These are phyloP conservation scores for Alnus glutinosa DNA, from an alignment of 306 rosid genomes.

Conservation along the genomic window DNA sequence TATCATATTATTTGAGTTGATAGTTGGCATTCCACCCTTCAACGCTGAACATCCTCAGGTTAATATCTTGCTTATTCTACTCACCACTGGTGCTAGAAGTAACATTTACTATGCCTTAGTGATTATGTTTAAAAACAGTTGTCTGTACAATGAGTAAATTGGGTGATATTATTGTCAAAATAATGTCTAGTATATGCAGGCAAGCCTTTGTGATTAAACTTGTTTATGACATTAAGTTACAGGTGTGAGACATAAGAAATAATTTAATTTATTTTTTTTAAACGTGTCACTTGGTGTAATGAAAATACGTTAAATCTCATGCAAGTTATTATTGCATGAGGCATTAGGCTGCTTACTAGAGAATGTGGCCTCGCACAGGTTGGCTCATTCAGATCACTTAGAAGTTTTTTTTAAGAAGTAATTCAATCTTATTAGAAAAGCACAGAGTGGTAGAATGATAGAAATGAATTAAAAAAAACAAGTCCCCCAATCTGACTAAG, in stretches of 20 bases:
- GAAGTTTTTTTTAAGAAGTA: too few species aligned
- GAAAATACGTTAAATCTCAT: background rate
- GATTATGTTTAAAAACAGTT: too few species aligned
- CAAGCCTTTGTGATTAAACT: background rate
- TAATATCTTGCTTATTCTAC: slow-evolving; percentile 20
- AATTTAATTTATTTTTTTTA: background rate
- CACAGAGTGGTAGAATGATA: too few species aligned
- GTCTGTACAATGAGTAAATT: background rate
- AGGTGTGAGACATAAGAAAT: background rate
- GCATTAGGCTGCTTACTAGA: background rate
- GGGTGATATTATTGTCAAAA: background rate
- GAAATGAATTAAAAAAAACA: too few species aligned
- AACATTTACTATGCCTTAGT: background rate
- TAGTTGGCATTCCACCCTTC: slow-evolving; percentile 99
- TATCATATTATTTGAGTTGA: slow-evolving; percentile 90
- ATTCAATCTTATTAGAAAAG: too few species aligned
- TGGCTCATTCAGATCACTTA: background rate
- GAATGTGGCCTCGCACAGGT: background rate
- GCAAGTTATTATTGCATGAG: background rate
- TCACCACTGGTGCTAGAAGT: background rate
- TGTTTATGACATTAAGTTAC: background rate
- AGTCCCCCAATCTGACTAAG: too few species aligned
- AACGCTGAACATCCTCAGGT: slow-evolving; percentile 99
- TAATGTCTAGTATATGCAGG: background rate
- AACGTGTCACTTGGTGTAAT: background rate